Evolutionary conservation across 1,284 basidiomycete species (phyloP).

Genomic region (Coriolopsis trogii): DNA sequence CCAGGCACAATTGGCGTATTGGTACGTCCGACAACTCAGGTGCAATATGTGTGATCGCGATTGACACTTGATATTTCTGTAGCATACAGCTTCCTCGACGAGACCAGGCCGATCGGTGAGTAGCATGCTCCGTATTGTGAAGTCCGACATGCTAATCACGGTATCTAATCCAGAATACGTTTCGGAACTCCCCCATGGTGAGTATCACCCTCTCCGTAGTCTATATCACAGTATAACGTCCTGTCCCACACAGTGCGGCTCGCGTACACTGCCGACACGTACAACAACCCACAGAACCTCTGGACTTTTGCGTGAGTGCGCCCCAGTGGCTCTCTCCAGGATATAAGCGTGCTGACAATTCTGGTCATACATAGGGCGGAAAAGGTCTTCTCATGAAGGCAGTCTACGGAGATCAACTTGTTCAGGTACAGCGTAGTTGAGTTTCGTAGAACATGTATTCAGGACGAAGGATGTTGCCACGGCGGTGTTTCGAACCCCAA

Average conservation of each 20-base stretch:
- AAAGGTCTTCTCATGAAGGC: not conserved
- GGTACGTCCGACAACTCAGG: slow-evolving; percentile 33
- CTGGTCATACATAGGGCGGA: not conserved
- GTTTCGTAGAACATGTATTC: too few relatives aligned
- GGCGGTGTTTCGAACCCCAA: too few relatives aligned
- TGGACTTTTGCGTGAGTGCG: slow-evolving; percentile 55
- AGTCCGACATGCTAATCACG: not conserved
- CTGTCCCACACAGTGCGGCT: slow-evolving; percentile 47
- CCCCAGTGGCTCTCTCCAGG: not conserved
- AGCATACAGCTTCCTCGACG: slow-evolving; percentile 35
- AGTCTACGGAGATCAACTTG: too few relatives aligned
- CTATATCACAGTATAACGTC: not conserved
- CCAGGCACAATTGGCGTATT: slow-evolving; percentile 57
- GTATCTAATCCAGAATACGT: slow-evolving; percentile 28
- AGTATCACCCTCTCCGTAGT: slow-evolving; percentile 3
- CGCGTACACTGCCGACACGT: slow-evolving; percentile 62
- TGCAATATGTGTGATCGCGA: too few relatives aligned
- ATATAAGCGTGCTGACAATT: not conserved
- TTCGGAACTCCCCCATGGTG: slow-evolving; percentile 39
- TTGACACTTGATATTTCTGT: too few relatives aligned
- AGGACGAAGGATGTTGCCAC: too few relatives aligned
- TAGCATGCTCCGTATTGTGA: not conserved
- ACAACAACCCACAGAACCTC: slow-evolving; percentile 63
- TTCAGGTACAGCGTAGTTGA: too few relatives aligned
- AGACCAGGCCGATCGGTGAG: slow-evolving; percentile 31